These are phyloP conservation scores for Xylaria arbuscula DNA, from an alignment of 2,329 filamentous ascomycete species.

Conservation along the genomic window DNA sequence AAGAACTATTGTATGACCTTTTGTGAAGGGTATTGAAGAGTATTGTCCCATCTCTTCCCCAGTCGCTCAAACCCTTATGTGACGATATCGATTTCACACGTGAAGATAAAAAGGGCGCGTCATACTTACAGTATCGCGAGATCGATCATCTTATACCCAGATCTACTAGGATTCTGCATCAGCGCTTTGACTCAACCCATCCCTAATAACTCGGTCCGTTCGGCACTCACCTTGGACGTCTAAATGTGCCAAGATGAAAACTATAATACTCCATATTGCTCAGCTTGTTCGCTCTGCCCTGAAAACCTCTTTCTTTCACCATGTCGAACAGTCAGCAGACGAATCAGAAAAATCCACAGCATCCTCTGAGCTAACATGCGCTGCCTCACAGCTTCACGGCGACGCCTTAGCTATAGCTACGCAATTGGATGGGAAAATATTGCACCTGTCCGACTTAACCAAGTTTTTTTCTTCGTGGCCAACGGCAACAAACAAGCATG, in stretches of 20 bases:
- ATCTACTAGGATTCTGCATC: conserved; percentile 24
- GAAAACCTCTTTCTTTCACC: conserved; percentile 33
- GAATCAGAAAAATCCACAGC: conserved; percentile 7
- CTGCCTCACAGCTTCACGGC: conserved; percentile 37
- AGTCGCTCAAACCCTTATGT: neutral
- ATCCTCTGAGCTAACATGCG: conserved; percentile 21
- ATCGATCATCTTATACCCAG: conserved; percentile 24
- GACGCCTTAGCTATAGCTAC: conserved; percentile 42
- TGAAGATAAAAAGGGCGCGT: neutral
- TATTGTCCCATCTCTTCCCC: neutral
- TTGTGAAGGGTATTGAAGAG: neutral
- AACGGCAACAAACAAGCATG: conserved; percentile 42
- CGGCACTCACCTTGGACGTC: conserved; percentile 2
- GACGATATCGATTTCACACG: neutral
- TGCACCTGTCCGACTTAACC: conserved; percentile 45
- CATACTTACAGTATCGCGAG: neutral
- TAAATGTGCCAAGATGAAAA: conserved; percentile 34
- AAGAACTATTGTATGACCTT: conserved; percentile 1
- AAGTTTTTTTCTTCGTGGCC: conserved; percentile 45
- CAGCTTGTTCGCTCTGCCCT: conserved; percentile 37
- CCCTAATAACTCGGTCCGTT: conserved; percentile 13
- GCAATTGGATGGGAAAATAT: conserved; percentile 41
- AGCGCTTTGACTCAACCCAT: conserved; percentile 30
- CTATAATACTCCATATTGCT: conserved; percentile 34
- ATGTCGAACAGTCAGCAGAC: conserved; percentile 21